Conservation (phyloP, 2,329 filamentous ascomycete species). For the Phialophora expanda region DNA sequence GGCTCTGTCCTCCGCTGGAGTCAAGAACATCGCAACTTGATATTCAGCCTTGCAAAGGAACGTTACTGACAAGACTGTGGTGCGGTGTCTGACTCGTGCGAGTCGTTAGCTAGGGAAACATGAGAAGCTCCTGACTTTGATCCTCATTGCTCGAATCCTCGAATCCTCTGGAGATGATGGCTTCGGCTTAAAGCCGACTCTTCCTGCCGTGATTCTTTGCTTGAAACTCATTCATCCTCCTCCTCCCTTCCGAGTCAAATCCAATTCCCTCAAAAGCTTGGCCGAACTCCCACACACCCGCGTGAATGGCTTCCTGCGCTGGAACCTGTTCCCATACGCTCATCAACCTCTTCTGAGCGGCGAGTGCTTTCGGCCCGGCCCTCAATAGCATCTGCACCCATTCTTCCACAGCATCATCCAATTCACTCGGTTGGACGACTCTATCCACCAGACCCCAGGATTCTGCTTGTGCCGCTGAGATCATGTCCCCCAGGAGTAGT, state of each 20-base stretch:
- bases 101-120: background rate
- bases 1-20: background rate
- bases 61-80: background rate
- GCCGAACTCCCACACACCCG: conserved; percentile 40
- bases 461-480: conserved; percentile 43
- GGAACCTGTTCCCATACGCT: conserved; percentile 20
- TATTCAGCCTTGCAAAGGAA: background rate
- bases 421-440: conserved; percentile 41
- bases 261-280: conserved; percentile 21
- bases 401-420: conserved; percentile 44
- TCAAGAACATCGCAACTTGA: background rate
- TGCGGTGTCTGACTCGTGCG: background rate
- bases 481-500: conserved; percentile 46
- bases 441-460: conserved; percentile 47
- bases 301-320: conserved; percentile 36
- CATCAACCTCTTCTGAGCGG: conserved; percentile 45
- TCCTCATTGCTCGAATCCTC: too few relatives aligned
- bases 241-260: conserved; percentile 16
- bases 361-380: conserved; percentile 44
- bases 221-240: conserved; percentile 23
- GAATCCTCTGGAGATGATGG: background rate
- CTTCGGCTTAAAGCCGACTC: conserved; percentile 6
- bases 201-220: conserved; percentile 8
- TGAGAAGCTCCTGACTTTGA: background rate
- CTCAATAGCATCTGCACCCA: conserved; percentile 43